These are phyloP conservation scores for Fusarium decemcellulare DNA, from an alignment of 2,329 filamentous ascomycete genomes.

Conservation along the genomic window DNA sequence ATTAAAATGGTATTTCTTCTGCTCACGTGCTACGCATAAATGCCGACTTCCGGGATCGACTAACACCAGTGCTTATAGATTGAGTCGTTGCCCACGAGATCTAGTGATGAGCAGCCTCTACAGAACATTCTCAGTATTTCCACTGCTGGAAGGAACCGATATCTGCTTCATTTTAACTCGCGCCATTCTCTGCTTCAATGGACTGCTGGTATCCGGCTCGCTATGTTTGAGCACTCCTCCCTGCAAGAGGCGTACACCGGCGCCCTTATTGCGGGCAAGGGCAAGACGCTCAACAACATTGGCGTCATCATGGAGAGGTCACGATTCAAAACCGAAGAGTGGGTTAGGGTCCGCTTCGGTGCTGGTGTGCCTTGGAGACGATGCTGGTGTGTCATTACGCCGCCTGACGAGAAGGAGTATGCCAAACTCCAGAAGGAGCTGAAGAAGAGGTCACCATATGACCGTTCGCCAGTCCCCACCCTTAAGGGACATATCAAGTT, in stretches of 20 bases:
- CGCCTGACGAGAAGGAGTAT: conserved; percentile 93
- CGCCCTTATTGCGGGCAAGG: conserved; percentile 94
- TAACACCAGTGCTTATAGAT: conserved; percentile 67
- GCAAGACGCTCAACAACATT: conserved; percentile 90
- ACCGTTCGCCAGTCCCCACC: conserved; percentile 75
- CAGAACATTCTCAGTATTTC: conserved; percentile 97
- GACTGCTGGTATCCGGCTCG: conserved; percentile 93
- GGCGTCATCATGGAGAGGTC: conserved; percentile 88
- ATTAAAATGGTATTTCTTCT: conserved; percentile 87
- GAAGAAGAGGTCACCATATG: conserved; percentile 88
- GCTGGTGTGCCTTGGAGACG: conserved; percentile 96
- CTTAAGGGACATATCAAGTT: conserved; percentile 95
- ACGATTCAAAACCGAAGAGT: conserved; percentile 85
- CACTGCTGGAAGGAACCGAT: conserved; percentile 95
- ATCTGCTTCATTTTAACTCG: conserved; percentile 96
- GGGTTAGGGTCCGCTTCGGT: conserved; percentile 95
- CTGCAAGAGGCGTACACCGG: conserved; percentile 98
- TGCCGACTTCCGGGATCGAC: conserved; percentile 14
- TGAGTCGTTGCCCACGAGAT: conserved; percentile 89
- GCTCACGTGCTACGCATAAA: conserved; percentile 6
- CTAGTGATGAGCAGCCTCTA: conserved; percentile 81
- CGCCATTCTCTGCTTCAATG: conserved; percentile 94
- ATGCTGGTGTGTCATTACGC: conserved; percentile 95
- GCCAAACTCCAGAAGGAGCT: conserved; percentile 86
- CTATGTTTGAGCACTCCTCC: conserved; percentile 94